phyloP scores from a whole-genome alignment of 2,329 filamentous ascomycete species.

The Neofusicoccum sp. region DNA sequence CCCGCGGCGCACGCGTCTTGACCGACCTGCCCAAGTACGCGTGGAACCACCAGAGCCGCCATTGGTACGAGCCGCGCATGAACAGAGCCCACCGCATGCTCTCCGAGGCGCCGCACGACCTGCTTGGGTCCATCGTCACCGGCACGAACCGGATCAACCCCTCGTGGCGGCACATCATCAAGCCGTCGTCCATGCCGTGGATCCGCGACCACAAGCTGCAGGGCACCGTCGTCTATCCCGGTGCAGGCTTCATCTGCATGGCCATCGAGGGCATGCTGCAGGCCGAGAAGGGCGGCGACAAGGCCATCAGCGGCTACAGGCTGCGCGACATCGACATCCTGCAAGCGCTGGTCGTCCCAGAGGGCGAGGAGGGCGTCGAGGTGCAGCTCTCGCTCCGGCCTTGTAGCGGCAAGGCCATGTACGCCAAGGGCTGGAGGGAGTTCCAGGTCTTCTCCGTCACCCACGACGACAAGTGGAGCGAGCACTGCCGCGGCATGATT shows the following conservation, averaged over 20 bases:
- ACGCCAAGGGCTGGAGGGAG: neutral
- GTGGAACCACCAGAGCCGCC: conserved; percentile 30
- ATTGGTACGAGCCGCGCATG: conserved; percentile 27
- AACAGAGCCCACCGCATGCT: neutral
- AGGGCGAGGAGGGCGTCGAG: neutral
- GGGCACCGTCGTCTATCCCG: conserved; percentile 32
- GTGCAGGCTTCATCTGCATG: conserved; percentile 34
- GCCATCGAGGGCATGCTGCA: conserved; percentile 30
- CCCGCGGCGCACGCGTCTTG: conserved; percentile 20
- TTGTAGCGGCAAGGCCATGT: neutral
- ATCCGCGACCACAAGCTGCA: conserved; percentile 30
- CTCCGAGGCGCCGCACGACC: conserved; percentile 16
- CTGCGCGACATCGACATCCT: conserved; percentile 2
- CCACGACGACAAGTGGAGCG: neutral
- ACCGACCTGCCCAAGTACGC: conserved; percentile 29
- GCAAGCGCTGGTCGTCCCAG: neutral
- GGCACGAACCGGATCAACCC: conserved; percentile 24
- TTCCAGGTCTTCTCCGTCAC: conserved; percentile 13
- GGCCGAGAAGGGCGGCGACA: neutral
- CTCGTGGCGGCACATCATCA: conserved; percentile 27
- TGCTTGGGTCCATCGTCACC: conserved; percentile 32
- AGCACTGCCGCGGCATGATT: conserved; percentile 8
- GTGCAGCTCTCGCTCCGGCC: neutral
- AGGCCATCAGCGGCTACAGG: neutral
- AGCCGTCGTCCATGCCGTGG: conserved; percentile 29